phyloP scores from a whole-genome alignment of 2,329 filamentous ascomycete species.

The Colletotrichum liriopes region DNA sequence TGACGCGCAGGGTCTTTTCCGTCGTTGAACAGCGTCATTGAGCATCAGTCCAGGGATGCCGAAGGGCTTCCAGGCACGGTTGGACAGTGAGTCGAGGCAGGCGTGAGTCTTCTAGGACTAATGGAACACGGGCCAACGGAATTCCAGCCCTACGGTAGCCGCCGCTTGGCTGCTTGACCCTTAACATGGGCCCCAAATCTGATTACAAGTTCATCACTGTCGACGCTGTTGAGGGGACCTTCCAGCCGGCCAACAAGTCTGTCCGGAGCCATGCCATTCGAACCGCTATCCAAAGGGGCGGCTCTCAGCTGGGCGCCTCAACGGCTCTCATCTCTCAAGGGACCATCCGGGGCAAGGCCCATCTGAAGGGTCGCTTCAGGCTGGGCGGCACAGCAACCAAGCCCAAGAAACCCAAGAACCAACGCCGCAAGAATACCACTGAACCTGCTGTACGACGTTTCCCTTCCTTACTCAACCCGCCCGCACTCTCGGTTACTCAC shows the following conservation, averaged over 20 bases:
- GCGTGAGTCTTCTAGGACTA: not conserved
- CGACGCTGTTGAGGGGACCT: conserved; percentile 10
- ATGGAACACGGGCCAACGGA: not conserved
- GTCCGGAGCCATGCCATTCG: conserved; percentile 43
- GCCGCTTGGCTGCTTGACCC: not conserved
- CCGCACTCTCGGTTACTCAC: not conserved
- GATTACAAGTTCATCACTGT: conserved; percentile 42
- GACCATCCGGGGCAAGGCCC: conserved; percentile 24
- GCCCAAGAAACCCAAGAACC: conserved; percentile 1
- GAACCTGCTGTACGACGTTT: not conserved
- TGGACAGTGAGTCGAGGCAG: not conserved
- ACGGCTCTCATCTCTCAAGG: conserved; percentile 23
- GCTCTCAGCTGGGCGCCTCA: conserved; percentile 17
- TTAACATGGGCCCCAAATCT: conserved; percentile 23
- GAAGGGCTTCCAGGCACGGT: not conserved
- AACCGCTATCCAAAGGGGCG: conserved; percentile 37
- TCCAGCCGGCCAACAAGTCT: conserved; percentile 35
- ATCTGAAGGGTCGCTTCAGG: conserved; percentile 42
- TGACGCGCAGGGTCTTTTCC: not conserved
- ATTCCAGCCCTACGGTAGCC: not conserved
- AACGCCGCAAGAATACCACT: not conserved
- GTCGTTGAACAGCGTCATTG: not conserved
- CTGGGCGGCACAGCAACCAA: conserved; percentile 2
- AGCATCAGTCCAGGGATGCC: not conserved
- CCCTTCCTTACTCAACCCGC: not conserved